Evolutionary conservation across 495 filamentous ascomycete genomes (phyloP), one percentile per base, ranked within the genome.

Genomic region (Penicillium arizonense): DNA sequence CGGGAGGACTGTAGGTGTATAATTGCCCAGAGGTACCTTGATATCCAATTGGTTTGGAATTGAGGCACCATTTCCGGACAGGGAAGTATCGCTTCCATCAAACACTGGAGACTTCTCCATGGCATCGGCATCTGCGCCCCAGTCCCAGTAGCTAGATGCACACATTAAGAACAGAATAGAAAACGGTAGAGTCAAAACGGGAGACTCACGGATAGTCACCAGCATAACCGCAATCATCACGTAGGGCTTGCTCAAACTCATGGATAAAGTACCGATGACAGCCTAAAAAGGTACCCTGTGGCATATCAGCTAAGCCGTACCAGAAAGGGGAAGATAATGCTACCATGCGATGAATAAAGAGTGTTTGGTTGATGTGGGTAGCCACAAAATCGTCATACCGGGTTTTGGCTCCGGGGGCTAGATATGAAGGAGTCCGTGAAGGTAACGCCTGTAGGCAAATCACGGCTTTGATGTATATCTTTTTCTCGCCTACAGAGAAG

Each of bases 371-470:
- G 60, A 88, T 84, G 59, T 90, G 87, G 7, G 75, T 75, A 7
- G 77, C 82, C 26, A 83, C 73, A 62, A 89, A 89, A 64, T 89
- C 86, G 66, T 89, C 87, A 52, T 78, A 87, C n/a, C 82, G 74
- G 64, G 67, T 80, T 59, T 62, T 74, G 3, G 76, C 76, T 34
- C 80, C 80, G 4, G 39, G 76, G 53, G 77, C 76, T 1, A 69
- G 44, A 24, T 52, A 40, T 1, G 64, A 39, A 0, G 75, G 60
- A 3, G 74, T 78, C 12, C 63, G 76, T 0, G 81, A 52, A 0
- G 83, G 79, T 51, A 73, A 61, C 6, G 45, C 55, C 50, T 80
- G 74, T 10, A 90, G 58, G 58, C 87, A 90, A 44, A 79, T 73
- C 18, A 89, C 81, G 1, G 87, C 82, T 35, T 78, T 63, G 50